Percentiles rank a stretch among this genome's conserved stretches.
phyloP scores from a whole-genome alignment of 495 filamentous ascomycete genomes.

The Aspergillus asperescens region DNA sequence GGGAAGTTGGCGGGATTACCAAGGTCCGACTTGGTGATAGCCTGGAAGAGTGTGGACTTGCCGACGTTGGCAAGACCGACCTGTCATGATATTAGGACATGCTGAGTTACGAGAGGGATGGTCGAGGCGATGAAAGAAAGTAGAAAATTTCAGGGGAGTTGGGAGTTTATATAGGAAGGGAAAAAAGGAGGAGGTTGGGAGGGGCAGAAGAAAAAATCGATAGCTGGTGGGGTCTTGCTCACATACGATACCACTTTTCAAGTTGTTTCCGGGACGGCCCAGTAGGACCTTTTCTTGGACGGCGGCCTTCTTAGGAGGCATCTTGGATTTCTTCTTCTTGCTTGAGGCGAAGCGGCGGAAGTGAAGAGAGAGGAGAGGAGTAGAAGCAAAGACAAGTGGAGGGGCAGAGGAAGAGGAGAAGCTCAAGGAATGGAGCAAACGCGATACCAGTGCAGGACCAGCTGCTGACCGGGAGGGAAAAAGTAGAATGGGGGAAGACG shows the following conservation, averaged over 20 bases:
- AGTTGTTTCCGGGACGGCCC: conserved; percentile 93
- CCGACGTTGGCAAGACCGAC: conserved; percentile 99
- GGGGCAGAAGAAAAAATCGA: conserved; percentile 29
- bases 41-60: conserved; percentile 99
- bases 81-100: conserved; percentile 41
- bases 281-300: conserved; percentile 58
- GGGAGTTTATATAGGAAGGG: conserved; percentile 15
- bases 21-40: conserved; percentile 94
- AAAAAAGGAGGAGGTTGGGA: conserved; percentile 25
- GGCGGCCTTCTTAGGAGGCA: conserved; percentile 52
- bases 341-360: conserved; percentile 41
- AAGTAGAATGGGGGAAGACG: conserved; percentile 34
- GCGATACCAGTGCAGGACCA: conserved; percentile 43
- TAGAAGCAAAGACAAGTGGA: conserved; percentile 9
- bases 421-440: conserved; percentile 15
- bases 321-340: conserved; percentile 44
- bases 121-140: conserved; percentile 25
- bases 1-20: conserved; percentile 99
- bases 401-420: conserved; percentile 29
- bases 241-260: conserved; percentile 99
- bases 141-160: conserved; percentile 24
- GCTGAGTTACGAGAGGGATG: conserved; percentile 2
- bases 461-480: conserved; percentile 44
- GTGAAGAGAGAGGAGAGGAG: conserved; percentile 26
- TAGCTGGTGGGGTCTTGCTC: conserved; percentile 42